Conservation (phyloP, 2,329 filamentous ascomycete genomes). For the Tolypocladium tropicale region DNA sequence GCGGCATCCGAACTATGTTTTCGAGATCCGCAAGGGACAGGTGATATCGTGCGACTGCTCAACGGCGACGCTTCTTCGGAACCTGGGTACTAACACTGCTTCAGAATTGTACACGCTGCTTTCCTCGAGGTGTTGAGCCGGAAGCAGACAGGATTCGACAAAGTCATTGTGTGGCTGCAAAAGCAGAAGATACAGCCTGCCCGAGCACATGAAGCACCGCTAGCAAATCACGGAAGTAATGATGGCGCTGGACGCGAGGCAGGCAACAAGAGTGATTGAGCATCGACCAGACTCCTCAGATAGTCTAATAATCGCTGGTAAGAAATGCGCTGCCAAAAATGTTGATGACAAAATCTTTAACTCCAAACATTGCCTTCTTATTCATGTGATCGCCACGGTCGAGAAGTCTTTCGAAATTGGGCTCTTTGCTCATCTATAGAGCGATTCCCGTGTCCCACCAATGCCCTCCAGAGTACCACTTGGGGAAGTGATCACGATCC, state of each 20-base stretch:
- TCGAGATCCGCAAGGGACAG: slow-evolving; percentile 50
- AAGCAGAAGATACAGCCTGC: slow-evolving; percentile 25
- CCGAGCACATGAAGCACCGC: neutral
- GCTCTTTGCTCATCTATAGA: slow-evolving; percentile 10
- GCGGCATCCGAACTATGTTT: slow-evolving; percentile 42
- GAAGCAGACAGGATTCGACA: slow-evolving; percentile 60
- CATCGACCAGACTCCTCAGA: no score
- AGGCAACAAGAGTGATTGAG: no score
- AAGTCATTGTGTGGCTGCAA: slow-evolving; percentile 59
- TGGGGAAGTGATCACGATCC: slow-evolving; percentile 39
- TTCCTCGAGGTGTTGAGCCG: slow-evolving; percentile 57
- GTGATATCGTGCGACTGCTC: slow-evolving; percentile 43
- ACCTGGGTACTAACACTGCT: neutral
- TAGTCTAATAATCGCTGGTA: neutral
- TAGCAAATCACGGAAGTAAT: no score
- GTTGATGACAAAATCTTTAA: no score
- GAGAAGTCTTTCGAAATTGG: neutral
- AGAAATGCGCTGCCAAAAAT: neutral
- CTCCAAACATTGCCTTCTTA: no score
- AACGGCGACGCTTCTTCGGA: neutral
- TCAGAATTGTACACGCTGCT: slow-evolving; percentile 57
- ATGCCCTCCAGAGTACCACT: slow-evolving; percentile 45
- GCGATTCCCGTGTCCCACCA: slow-evolving; percentile 47
- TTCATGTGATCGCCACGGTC: neutral
- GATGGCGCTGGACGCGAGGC: no score